Base-by-base conservation (phyloP, 352 stramenopile species). In the Globisporangium solare region DNA sequence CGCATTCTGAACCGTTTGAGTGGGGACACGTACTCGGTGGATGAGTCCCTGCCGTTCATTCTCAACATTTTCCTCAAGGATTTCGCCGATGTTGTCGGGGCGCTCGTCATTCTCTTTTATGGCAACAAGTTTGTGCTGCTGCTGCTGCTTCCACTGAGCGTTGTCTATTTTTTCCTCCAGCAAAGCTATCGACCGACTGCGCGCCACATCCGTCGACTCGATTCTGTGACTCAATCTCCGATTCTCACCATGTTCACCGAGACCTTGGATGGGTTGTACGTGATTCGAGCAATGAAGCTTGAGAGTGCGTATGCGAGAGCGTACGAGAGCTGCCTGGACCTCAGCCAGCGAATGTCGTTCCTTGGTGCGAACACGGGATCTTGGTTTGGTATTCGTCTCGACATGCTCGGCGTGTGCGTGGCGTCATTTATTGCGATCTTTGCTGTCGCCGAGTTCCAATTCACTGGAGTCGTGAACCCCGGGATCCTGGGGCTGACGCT, bases 11-110 rank as follows among this genome's bases (percentile, higher is more conserved):
- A 95, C 32, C 70, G 85, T 11, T 54, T 93, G n/a, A 89, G 82
- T 22, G 77, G 81, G 8, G 83, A 95, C 49, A 91, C 82, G 10
- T 96, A 93, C 52, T 67, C 75, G 3, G 72, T 96, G 8, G 88
- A 96, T 63, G 84, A 95, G 58, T 89, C 81, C 15, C 64, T 96
- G 14, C 88, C 89, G 7, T 96, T 97, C 50, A 85, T 86, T 45
- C 70, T 96, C 50, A 96, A 96, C 56, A 82, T 95, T 39, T 92
- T 94, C 48, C 61, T 97, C 13, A 90, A 88, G 39, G 85, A 97
- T 61, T 60, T 79, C 13, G 74, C 82, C 1, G 83, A 89, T 12
- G 69, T 97, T 6, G 21, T 78, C 4, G 88, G 85, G 0, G 74
- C 84, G 2, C 74, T 94, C 27, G 73, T 67, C 0, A 88, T 96